Evolutionary conservation across 2,329 filamentous ascomycete genomes (phyloP), one percentile per base, ranked within the genome.

Genomic region (Alternaria consortialis): DNA sequence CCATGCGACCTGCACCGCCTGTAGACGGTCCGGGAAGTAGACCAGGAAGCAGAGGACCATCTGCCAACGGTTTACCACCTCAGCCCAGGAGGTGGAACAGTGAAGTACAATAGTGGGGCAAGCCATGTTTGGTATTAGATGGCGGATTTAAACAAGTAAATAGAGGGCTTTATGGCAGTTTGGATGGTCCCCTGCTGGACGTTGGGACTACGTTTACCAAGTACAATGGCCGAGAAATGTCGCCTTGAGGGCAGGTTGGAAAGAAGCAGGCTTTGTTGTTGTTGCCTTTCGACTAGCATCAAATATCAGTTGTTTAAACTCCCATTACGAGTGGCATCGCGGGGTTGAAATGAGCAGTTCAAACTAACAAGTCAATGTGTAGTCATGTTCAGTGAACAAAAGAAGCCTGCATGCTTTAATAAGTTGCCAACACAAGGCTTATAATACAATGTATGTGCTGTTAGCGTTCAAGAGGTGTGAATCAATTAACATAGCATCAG

Each of bases 1-100:
- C 82, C 11, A 82, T 84, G 43, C 74, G 82, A 58, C 81, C 81
- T 42, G 81, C 80, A 27, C 80, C 80, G 5, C 71, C 77, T 20
- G 68, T 61, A 15, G 68, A 72, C 17, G 71, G 72, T 1, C 64
- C 75, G 9, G 69, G 70, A 27, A 66, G 70, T 29, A 70, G 71
- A 57, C 69, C 71, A 8, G 62, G 64, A 3, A 68, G 65, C 39
- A 68, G 69, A 60, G 69, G 70, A 1, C 67, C 63, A 6, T 60
- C 70, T 8, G 53, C 57, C 36, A 60, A 60, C 7, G 57, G 57
- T 2, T 42, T 60, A 29, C 57, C 57, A 13, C 15, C 57, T 25
- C 57, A 60, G 34, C 69, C 74, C 8, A 68, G 74, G 60, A 68
- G 76, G 62, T 76, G 73, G 74, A 76, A 78, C 50, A 72, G 62